Percentiles rank a stretch among this genome's conserved stretches.
These are phyloP conservation scores for Phialophora chinensis DNA, from an alignment of 2,329 filamentous ascomycete genomes.

Conservation along the genomic window DNA sequence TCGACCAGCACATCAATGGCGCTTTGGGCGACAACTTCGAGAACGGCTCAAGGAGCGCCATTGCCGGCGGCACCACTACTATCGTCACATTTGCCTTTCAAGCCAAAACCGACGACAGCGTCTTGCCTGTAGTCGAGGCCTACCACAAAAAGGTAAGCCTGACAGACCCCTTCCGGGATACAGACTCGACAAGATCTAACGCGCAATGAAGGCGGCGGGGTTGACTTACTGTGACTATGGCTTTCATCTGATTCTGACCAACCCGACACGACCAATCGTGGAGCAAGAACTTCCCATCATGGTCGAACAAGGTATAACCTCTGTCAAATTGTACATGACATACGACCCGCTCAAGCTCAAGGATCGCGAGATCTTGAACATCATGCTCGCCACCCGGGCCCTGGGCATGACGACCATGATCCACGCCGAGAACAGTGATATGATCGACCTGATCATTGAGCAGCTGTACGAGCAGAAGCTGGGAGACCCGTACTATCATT, in stretches of 20 bases:
- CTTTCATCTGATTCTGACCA: constrained; percentile 53
- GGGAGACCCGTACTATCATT: constrained; percentile 48
- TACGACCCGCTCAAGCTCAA: constrained; percentile 51
- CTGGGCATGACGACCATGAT: constrained; percentile 56
- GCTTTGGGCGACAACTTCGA: constrained; percentile 51
- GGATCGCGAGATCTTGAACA: constrained; percentile 51
- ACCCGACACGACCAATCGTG: constrained; percentile 40
- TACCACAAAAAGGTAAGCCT: constrained; percentile 55
- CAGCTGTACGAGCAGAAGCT: constrained; percentile 24
- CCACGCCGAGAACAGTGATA: constrained; percentile 55
- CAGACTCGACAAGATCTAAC: constrained; percentile 49
- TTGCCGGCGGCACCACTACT: constrained; percentile 65
- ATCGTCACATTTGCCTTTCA: constrained; percentile 64
- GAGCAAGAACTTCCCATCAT: constrained; percentile 52
- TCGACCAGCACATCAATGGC: constrained; percentile 20
- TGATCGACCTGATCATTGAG: constrained; percentile 46
- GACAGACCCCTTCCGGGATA: constrained; percentile 48
- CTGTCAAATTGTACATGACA: constrained; percentile 56
- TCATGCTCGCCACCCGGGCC: constrained; percentile 48
- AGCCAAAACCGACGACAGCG: constrained; percentile 51
- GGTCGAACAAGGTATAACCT: constrained; percentile 50
- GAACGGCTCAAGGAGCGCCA: constrained; percentile 59
- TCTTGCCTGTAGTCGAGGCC: constrained; percentile 54
- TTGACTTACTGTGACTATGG: constrained; percentile 61
- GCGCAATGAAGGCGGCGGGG: constrained; percentile 47